phyloP scores from a whole-genome alignment of 2,329 filamentous ascomycete genomes.

The Ilyonectria robusta region DNA sequence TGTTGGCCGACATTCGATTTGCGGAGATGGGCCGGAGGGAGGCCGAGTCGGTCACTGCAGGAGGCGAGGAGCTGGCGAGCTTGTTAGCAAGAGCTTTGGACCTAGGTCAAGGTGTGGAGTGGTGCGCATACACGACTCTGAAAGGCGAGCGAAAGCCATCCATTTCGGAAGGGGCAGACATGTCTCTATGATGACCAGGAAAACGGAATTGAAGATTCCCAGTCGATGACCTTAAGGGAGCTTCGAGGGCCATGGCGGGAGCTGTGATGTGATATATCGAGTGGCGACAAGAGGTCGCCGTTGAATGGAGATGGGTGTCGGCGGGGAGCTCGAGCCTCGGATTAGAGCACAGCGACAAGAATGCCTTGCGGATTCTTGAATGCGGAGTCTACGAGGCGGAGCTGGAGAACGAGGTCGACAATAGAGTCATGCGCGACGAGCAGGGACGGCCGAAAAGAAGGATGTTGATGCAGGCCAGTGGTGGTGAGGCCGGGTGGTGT shows the following conservation, averaged over 20 bases:
- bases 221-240: conserved; percentile 74
- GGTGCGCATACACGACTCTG: conserved; percentile 64
- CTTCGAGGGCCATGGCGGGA: conserved; percentile 58
- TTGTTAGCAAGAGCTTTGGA: conserved; percentile 28
- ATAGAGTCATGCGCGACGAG: conserved; percentile 1
- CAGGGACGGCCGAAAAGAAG: not conserved
- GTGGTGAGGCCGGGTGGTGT: conserved; percentile 14
- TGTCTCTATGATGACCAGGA: conserved; percentile 64
- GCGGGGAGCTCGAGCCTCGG: conserved; percentile 29
- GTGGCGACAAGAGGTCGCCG: conserved; percentile 31
- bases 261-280: conserved; percentile 24
- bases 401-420: conserved; percentile 1
- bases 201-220: conserved; percentile 60
- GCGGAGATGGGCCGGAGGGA: conserved; percentile 67
- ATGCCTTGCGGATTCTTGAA: conserved; percentile 42
- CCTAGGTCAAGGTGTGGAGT: not conserved
- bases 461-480: not conserved
- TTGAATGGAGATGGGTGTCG: conserved; percentile 32
- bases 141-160: conserved; percentile 64
- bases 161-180: conserved; percentile 69
- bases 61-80: conserved; percentile 53
- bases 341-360: conserved; percentile 39
- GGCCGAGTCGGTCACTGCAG: conserved; percentile 58
- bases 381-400: conserved; percentile 21
- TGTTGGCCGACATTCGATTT: conserved; percentile 62